Base-by-base conservation (phyloP, 2,329 filamentous ascomycete species). In the Sporothrix humicola region DNA sequence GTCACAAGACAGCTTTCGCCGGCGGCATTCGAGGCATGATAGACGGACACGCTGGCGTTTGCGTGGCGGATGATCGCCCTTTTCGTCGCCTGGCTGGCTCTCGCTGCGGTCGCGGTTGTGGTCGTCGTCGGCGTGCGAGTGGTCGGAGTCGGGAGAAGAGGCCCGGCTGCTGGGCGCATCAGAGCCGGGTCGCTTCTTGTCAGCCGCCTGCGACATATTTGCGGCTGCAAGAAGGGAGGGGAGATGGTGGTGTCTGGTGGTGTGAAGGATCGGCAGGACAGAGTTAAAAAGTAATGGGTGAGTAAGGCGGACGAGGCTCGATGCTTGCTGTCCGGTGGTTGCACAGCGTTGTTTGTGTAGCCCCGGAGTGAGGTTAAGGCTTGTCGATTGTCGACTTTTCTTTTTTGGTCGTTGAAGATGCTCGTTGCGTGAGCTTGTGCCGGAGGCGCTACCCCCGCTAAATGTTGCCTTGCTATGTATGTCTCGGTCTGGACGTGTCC, bases 1-100 rank as follows among this genome's bases (percentile, higher is more conserved):
- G 80, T 89, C 88, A 79, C 88, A 90, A 37, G 87, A 89, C 52
- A 90, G 82, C 82, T 90, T 90, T 72, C 88, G 84, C 72, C 88
- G 84, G 58, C 88, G 86, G 77, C 88, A 90, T 77, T 89, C 88
- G 58, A 90, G 84, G 76, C 88, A 90, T 66, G 87, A 89, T 59
- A 90, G 83, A 17, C 88, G 83, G 63, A 90, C 86, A 52, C 88
- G 84, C 82, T 90, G 88, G 46, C 88, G 82, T 81, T 90, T 90
- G 74, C 88, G 84, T 10, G 87, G 82, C 0, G 71, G 76, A 56
- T 76, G 72, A 44, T 74, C 76, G 59, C 59, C 59, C 54, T 75
- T 61, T 68, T 74, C 56, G 37, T 74, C 72, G 56, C 58, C 63
- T n/a, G 15, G 37, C 13, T 46, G n/a, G 65, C 37, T 61, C 52